Conservation (phyloP, 2,329 filamentous ascomycete genomes). For the Hansfordia pulvinata region DNA sequence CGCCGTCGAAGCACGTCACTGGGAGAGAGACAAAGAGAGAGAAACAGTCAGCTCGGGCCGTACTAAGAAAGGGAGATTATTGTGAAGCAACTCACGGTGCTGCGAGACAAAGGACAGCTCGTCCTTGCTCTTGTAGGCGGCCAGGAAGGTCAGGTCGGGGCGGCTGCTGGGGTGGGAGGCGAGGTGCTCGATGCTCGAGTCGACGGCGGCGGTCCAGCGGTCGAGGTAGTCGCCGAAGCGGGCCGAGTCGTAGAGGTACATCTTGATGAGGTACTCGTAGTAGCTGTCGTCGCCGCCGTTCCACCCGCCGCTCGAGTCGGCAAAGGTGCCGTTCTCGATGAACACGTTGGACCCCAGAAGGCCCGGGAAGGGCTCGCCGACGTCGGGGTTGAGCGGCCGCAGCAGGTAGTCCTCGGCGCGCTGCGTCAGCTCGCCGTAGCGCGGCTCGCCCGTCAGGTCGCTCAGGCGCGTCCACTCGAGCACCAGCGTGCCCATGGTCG, state of each 20-base stretch:
- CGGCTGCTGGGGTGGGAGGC: slow-evolving; percentile 51
- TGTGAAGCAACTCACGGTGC: slow-evolving; percentile 27
- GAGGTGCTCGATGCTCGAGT: slow-evolving; percentile 62
- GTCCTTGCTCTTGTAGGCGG: slow-evolving; percentile 33
- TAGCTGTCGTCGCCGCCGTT: slow-evolving; percentile 65
- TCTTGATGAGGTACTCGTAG: slow-evolving; percentile 87
- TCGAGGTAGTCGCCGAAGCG: slow-evolving; percentile 55
- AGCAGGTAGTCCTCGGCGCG: slow-evolving; percentile 59
- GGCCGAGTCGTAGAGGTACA: slow-evolving; percentile 65
- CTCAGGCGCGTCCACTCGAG: slow-evolving; percentile 76
- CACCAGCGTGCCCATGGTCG: slow-evolving; percentile 64
- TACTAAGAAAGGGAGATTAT: slow-evolving; percentile 3
- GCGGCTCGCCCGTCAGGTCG: slow-evolving; percentile 54
- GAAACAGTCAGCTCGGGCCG: too few species aligned
- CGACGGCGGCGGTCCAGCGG: slow-evolving; percentile 61
- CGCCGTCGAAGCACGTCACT: slow-evolving; percentile 74
- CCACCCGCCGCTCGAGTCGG: slow-evolving; percentile 60
- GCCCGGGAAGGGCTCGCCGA: slow-evolving; percentile 61
- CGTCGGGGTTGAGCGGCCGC: slow-evolving; percentile 41
- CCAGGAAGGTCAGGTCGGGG: slow-evolving; percentile 61
- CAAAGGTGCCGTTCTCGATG: slow-evolving; percentile 51
- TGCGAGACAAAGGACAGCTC: slow-evolving; percentile 29
- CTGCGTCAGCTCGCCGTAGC: slow-evolving; percentile 54
- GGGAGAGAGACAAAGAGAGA: too few species aligned
- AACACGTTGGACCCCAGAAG: slow-evolving; percentile 57